Evolutionary conservation across 2,329 filamentous ascomycete species (phyloP), one percentile per base, ranked within the genome.

Genomic region (Chaetomiaceae sp.): DNA sequence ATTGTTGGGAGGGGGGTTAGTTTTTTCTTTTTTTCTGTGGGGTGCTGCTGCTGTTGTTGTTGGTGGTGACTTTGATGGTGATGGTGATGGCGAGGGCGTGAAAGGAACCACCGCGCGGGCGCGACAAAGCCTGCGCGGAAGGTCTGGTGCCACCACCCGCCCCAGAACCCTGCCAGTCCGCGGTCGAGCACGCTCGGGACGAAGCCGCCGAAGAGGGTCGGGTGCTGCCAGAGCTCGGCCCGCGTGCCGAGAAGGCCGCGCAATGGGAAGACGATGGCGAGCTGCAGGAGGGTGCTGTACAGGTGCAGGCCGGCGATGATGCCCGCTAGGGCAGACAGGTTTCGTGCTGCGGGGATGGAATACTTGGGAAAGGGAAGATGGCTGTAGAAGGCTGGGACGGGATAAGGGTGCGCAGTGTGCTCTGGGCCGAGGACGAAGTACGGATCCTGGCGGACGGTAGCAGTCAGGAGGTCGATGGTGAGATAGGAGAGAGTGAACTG

Each of bases 111-210:
- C 2, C 67, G 68, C 0, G 77, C 72, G 0, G 86, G 85, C 4
- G 82, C 78, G 34, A 80, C 71, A 64, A 92, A 90, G 2, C 81
- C 82, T 51, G 83, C 78, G 1, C 90, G 86, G 71, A 96, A 95
- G 2, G 86, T 85, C 69, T 96, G 91, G 68, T 97, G 92, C 92
- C 92, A 96, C 78, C 84, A 92, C 20, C 75, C 76, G 40, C 87
- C 85, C 92, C 92, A 97, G 70, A 86, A 87, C 1, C 90, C 91
- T 1, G 80, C 77, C 2, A 96, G 74, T 0, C 92, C 91, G 54
- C 81, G 75, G 56, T 90, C 81, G 10, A 85, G 69, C 2, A 91
- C 74, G 23, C 74, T 69, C 0, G 63, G 61, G 36, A 62, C 62
- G 51, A 78, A 71, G 18, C 73, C 73, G 11, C 87, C 85, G 54